Evolutionary conservation across 768 basidiomycete genomes (phyloP), one percentile per base, ranked within the genome.

Genomic region (Boletales sp.): DNA sequence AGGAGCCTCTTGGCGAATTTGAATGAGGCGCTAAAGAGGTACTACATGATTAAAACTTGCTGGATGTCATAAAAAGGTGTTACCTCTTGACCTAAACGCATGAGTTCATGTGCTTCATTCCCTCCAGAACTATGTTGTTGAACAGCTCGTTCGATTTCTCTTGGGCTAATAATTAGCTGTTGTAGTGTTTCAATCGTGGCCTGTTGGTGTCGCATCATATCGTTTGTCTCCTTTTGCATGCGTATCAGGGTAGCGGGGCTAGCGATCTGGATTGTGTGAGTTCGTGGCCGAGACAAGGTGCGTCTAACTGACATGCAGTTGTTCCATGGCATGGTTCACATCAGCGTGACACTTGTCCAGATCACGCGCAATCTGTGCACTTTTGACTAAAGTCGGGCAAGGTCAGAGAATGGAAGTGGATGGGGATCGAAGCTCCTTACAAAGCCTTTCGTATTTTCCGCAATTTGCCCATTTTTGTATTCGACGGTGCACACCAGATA

Each of bases 41-140:
- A 44, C 33, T 47, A 17, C 34, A 13, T 1, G 36, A 5, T 38
- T 31, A 13, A 42, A 36, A 30, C 1, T 40, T n/a, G 21, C 34
- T 5, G 12, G 25, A 2, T 40, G 36, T 21, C 43, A 44, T 5
- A 32, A 31, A 52, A 34, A 44, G 54, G 11, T 19, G 3, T 48
- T 9, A 78, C 80, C 60, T 67, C 66, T 67, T 84, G 82, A 10
- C 80, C 80, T 19, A 69, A 63, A 41, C 70, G 70, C 82, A 83
- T 83, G 34, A 83, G 65, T 6, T 67, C 61, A 47, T 73, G 60
- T 8, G 75, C 81, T 15, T 61, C 72, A 40, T 61, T 67, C 25
- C 72, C 69, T 3, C 76, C 77, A 36, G 70, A 67, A 21, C 56
- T 54, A 43, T 77, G 75, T 48, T 72, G 61, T 36, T 73, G 68